These are phyloP conservation scores for Coemansia biformis DNA, from an alignment of 192 early-diverging fungal genomes.

Conservation along the genomic window DNA sequence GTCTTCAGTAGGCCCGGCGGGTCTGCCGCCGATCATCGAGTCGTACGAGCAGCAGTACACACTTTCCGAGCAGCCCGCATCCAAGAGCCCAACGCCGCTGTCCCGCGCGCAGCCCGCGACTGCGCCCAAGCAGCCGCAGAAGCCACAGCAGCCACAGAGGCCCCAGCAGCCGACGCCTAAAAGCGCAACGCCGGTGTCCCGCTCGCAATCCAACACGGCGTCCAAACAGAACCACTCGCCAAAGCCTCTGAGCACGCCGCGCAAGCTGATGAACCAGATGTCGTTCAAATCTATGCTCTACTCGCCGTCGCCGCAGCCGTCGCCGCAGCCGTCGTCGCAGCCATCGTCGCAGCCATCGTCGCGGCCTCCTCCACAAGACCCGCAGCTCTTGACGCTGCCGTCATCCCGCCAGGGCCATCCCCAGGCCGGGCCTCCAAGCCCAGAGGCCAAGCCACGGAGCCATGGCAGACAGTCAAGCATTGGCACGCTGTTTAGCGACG, in stretches of 20 bases:
- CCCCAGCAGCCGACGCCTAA: too few relatives aligned
- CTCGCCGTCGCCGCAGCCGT: constrained; percentile 7
- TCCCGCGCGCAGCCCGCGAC: too few relatives aligned
- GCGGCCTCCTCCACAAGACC: background rate
- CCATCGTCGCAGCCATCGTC: constrained; percentile 1
- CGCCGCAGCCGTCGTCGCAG: constrained; percentile 1
- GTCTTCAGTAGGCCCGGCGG: too few relatives aligned
- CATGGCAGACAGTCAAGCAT: constrained; percentile 11
- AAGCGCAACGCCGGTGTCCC: too few relatives aligned
- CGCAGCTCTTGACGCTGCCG: too few relatives aligned
- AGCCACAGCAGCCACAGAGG: too few relatives aligned
- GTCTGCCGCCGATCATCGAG: too few relatives aligned
- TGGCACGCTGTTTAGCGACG: constrained; percentile 24
- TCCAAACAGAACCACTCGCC: background rate
- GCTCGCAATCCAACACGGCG: constrained; percentile 1
- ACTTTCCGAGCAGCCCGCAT: too few relatives aligned
- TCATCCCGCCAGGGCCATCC: too few relatives aligned
- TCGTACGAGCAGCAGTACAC: too few relatives aligned
- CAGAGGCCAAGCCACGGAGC: background rate
- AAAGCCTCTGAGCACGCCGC: constrained; percentile 10
- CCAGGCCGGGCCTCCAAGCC: too few relatives aligned
- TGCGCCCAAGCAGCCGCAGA: too few relatives aligned
- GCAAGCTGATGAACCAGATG: constrained; percentile 28
- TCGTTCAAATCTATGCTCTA: constrained; percentile 14
- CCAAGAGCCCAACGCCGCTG: background rate